Percentiles rank a stretch among this genome's conserved stretches.
These are phyloP conservation scores for Talaromyces sp. DNA, from an alignment of 2,329 filamentous ascomycete genomes.

Conservation along the genomic window DNA sequence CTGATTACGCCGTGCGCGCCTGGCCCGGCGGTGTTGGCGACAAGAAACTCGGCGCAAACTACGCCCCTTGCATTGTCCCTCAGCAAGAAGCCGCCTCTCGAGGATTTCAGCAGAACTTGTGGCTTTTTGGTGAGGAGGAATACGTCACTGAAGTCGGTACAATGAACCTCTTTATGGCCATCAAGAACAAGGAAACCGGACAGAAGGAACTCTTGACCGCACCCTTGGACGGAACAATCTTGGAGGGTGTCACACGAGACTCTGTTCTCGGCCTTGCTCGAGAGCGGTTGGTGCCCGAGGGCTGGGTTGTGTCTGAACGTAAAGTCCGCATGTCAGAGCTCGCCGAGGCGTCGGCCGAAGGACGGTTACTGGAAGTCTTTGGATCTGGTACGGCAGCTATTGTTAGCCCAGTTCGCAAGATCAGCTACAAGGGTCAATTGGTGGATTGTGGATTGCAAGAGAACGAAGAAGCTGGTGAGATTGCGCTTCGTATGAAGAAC, in stretches of 20 bases:
- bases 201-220: slow-evolving; percentile 92
- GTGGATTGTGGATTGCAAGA: slow-evolving; percentile 80
- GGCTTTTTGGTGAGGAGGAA: slow-evolving; percentile 94
- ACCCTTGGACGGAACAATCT: slow-evolving; percentile 90
- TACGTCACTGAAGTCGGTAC: slow-evolving; percentile 96
- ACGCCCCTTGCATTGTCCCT: slow-evolving; percentile 97
- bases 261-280: slow-evolving; percentile 81
- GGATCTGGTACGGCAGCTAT: slow-evolving; percentile 91
- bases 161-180: slow-evolving; percentile 93
- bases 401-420: slow-evolving; percentile 82
- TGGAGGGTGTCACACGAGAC: slow-evolving; percentile 91
- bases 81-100: slow-evolving; percentile 86
- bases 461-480: slow-evolving; percentile 78
- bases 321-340: slow-evolving; percentile 91
- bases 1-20: slow-evolving; percentile 91
- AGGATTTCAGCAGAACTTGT: slow-evolving; percentile 96
- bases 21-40: slow-evolving; percentile 98
- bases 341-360: slow-evolving; percentile 74
- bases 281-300: slow-evolving; percentile 76
- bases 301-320: slow-evolving; percentile 83
- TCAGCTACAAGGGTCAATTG: slow-evolving; percentile 78
- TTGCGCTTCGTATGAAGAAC: slow-evolving; percentile 82
- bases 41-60: slow-evolving; percentile 98
- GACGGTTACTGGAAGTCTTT: slow-evolving; percentile 86
- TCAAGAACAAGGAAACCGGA: slow-evolving; percentile 81